Evolutionary conservation across 306 rosid species (phyloP).

Genomic region (Cucurbita ficifolia): DNA sequence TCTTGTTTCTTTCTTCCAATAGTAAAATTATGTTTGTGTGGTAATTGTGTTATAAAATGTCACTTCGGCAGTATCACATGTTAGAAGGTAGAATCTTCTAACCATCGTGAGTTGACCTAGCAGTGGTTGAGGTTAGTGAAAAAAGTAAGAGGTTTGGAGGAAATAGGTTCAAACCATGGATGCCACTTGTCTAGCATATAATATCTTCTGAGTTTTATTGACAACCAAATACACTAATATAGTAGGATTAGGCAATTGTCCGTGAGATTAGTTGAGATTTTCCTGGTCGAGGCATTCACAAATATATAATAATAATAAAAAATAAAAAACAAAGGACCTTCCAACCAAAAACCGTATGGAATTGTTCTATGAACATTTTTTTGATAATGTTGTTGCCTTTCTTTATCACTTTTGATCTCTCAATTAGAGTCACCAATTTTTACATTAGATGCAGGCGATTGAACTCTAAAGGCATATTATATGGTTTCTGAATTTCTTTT

Average conservation of each 20-base stretch:
- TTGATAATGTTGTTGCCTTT: neutral
- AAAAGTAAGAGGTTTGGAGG: neutral
- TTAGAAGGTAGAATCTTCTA: neutral
- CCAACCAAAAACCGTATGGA: neutral
- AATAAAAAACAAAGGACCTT: neutral
- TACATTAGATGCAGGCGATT: neutral
- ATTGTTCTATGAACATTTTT: neutral
- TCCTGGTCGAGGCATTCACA: neutral
- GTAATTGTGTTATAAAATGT: neutral
- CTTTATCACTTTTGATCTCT: neutral
- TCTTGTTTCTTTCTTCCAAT: neutral
- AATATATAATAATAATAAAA: neutral
- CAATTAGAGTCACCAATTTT: neutral
- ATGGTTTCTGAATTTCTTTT: neutral
- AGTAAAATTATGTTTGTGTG: neutral
- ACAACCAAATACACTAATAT: neutral
- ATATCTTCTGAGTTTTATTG: neutral
- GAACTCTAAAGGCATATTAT: neutral
- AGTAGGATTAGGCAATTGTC: neutral
- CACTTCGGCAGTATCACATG: neutral
- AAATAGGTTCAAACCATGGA: neutral
- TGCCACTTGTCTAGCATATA: neutral
- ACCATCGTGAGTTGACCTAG: neutral
- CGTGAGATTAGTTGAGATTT: neutral
- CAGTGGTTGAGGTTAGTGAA: neutral